A percentile compares a stretch with the other conserved stretches of the same genome.
Evolutionary conservation across 148 eudicot genomes (phyloP).

Genomic region (Rheum nobile): DNA sequence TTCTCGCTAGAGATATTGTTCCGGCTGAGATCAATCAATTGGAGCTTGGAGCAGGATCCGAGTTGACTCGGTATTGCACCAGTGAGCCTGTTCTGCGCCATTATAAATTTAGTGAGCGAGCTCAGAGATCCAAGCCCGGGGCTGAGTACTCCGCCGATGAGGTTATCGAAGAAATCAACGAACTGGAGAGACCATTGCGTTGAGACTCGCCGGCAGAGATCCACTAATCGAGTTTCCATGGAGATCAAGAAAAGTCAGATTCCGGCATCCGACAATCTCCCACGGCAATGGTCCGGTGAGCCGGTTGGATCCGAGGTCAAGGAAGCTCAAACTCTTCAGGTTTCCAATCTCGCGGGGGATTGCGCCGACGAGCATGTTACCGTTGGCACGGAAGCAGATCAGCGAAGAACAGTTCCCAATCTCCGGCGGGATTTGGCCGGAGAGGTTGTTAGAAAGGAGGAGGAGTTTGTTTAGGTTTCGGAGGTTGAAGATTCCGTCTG

Average conservation of each 20-base stretch:
- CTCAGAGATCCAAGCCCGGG: conserved; percentile 46
- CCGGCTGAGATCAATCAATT: conserved; percentile 62
- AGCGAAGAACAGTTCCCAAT: conserved; percentile 65
- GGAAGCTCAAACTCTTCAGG: conserved; percentile 48
- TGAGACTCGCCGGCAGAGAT: conserved; percentile 38
- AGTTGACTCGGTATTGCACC: conserved; percentile 61
- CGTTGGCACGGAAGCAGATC: conserved; percentile 60
- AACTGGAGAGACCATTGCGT: conserved; percentile 45
- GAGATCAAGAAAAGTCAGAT: conserved; percentile 69
- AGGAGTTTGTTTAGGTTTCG: conserved; percentile 57
- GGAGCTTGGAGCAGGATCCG: conserved; percentile 73
- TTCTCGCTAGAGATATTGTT: conserved; percentile 53
- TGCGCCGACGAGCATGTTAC: conserved; percentile 47
- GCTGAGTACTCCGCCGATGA: conserved; percentile 42
- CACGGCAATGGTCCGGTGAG: conserved; percentile 51
- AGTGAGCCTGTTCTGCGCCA: conserved; percentile 39
- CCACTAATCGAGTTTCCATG: conserved; percentile 75
- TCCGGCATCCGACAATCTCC: conserved; percentile 62
- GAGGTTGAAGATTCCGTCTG: conserved; percentile 53
- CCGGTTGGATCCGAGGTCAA: conserved; percentile 69
- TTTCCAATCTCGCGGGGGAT: conserved; percentile 67
- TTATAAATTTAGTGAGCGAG: conserved; percentile 69
- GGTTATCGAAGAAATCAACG: conserved; percentile 62
- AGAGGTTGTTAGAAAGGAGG: conserved; percentile 59
- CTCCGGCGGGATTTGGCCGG: conserved; percentile 53